Percentiles rank a stretch among this genome's conserved stretches.
These are phyloP conservation scores for Mycena alexandri DNA, from an alignment of 768 basidiomycete genomes.

Conservation along the genomic window DNA sequence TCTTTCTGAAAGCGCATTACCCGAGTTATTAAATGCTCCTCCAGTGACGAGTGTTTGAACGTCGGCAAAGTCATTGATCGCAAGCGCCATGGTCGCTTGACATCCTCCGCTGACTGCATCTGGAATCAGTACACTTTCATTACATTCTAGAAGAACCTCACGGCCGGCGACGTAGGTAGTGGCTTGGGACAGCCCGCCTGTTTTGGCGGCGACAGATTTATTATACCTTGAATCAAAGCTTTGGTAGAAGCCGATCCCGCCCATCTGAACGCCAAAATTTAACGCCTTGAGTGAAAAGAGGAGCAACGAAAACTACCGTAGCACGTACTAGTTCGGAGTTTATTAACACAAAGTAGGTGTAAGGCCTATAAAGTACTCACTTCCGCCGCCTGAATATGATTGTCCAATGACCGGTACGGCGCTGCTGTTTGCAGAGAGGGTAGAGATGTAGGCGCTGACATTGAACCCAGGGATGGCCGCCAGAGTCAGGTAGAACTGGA, in stretches of 20 bases:
- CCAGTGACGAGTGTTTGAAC: constrained; percentile 21
- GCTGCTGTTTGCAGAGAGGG: constrained; percentile 20
- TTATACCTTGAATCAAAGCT: constrained; percentile 26
- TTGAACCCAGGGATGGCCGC: constrained; percentile 25
- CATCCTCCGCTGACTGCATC: constrained; percentile 23
- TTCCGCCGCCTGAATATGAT: constrained; percentile 24
- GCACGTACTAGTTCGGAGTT: constrained; percentile 3
- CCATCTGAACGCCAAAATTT: constrained; percentile 13
- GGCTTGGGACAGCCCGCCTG: constrained; percentile 25
- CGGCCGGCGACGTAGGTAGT: constrained; percentile 26
- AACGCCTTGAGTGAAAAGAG: not conserved
- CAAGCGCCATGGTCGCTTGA: constrained; percentile 20
- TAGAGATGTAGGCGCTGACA: constrained; percentile 19
- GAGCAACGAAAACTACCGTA: constrained; percentile 5
- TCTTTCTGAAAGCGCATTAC: not conserved
- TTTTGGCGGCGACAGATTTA: constrained; percentile 18
- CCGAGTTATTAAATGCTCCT: constrained; percentile 19
- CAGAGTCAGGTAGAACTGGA: constrained; percentile 21
- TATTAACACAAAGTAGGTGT: not conserved
- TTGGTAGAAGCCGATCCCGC: constrained; percentile 21
- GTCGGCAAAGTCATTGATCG: constrained; percentile 23
- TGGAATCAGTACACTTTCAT: constrained; percentile 8
- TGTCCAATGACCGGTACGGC: constrained; percentile 26
- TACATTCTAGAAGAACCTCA: constrained; percentile 10
- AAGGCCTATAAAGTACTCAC: constrained; percentile 8